Evolutionary conservation across 129 eudicot species (phyloP).

Genomic region (Gnaphalium uliginosum): DNA sequence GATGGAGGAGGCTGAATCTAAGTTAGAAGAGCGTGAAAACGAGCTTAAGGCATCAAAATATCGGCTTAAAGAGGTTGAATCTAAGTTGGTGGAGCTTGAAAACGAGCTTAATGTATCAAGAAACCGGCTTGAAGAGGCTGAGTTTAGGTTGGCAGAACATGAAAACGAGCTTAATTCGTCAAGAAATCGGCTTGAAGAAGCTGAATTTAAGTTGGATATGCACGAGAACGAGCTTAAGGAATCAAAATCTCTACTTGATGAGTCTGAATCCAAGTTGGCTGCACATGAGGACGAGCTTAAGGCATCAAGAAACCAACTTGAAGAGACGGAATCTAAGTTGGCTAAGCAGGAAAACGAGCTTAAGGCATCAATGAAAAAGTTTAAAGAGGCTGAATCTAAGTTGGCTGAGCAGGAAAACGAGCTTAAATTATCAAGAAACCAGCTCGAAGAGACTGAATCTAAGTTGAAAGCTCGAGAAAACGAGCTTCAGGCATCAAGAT

Average conservation of each 20-base stretch:
- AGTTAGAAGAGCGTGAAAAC: conserved; percentile 38
- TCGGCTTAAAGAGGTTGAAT: conserved; percentile 35
- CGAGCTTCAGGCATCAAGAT: conserved; percentile 32
- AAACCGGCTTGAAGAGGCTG: conserved; percentile 20
- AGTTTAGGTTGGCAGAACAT: conserved; percentile 26
- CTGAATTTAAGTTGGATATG: conserved; percentile 51
- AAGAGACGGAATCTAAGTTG: conserved; percentile 38
- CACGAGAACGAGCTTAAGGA: conserved; percentile 40
- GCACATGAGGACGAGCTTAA: conserved; percentile 48
- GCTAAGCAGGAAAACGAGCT: conserved; percentile 32
- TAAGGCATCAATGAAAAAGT: conserved; percentile 4
- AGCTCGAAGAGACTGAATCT: conserved; percentile 49
- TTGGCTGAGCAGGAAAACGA: conserved; percentile 40
- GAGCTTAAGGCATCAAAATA: conserved; percentile 38
- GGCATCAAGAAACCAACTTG: conserved; percentile 27
- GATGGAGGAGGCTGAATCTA: conserved; percentile 33
- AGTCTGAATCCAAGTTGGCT: conserved; percentile 35
- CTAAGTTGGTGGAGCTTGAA: conserved; percentile 29
- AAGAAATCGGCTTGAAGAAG: conserved; percentile 37
- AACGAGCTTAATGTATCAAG: conserved; percentile 27
- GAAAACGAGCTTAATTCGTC: conserved; percentile 47
- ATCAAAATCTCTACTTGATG: neutral
- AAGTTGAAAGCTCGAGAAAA: conserved; percentile 41
- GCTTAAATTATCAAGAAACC: conserved; percentile 38
- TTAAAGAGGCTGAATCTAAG: conserved; percentile 30